Evolutionary conservation across 441 rosid genomes (phyloP), one percentile per base, ranked within the genome.

Genomic region (Dalechampia spathulata): DNA sequence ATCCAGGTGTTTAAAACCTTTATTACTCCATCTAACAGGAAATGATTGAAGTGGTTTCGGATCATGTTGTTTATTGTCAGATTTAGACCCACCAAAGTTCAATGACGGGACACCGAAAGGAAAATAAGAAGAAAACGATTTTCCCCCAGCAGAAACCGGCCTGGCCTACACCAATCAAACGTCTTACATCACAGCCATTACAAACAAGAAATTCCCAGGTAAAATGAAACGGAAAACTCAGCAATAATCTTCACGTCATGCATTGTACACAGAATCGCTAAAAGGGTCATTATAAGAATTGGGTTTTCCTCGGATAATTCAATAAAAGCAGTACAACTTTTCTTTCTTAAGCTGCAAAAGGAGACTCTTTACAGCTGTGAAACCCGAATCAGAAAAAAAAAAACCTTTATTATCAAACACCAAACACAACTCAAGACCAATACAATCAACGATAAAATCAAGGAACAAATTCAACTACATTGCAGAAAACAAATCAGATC

Each of bases 81-180:
- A 41, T 74, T 68, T 69, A 62, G 82, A 65, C 57, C 63, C 71
- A 64, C 55, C 69, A 46, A 61, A 64, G 65, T 73, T 64, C 15
- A 57, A 56, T 19, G 79, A 61, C 61, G 90, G 73, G 51, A 64
- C 41, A 55, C 72, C 34, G 56, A 66, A 74, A 45, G 92, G 70
- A 63, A 86, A 75, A 48, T 75, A 67, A 1, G 96, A 86, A 53
- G 85, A 59, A 13, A 74, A 25, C 2, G 81, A 61, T 46, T 64
- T 84, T 37, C 72, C 78, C 51, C 70, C 82, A 41, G 59, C 71
- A 30, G 85, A 69, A 59, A 49, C 49, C 15, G 59, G 55, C 73
- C 76, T 79, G 68, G 78, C 92, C 99, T 89, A 76, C 74, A 86
- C 75, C n/a, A 79, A 60, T 72, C 56, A 68, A 74, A 67, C 60